Base-by-base conservation (phyloP, 768 basidiomycete species). In the Mycena chlorophos region DNA sequence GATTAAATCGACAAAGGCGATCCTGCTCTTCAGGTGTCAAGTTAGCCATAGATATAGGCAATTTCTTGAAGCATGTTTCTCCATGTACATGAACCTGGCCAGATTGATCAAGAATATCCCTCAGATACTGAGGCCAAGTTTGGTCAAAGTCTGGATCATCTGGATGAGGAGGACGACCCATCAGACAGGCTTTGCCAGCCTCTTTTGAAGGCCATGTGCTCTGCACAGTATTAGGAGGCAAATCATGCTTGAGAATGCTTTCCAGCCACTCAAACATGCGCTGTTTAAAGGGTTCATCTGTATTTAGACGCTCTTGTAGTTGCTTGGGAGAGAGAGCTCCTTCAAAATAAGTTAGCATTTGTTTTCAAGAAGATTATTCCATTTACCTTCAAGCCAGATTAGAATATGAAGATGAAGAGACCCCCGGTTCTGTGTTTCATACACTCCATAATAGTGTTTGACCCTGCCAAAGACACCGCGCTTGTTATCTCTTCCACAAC, bases 371-470 rank as follows among this genome's bases (percentile, higher is more conserved):
- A 31, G 5, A 27, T 2, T 4, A 43, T 10, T 45, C 4, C 14
- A 34, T 23, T 14, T 34, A 54, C 52, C 52, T 27, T 54, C 52
- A 6, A 55, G 42, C 49, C 54, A 51, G 25, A 55, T 45, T 3
- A 49, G 28, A 19, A 51, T 45, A 14, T 37, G 69, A 6, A 64
- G 52, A 55, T 68, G 72, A 12, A 74, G 62, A 0, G 65, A 68
- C 0, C 70, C 69, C 1, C 68, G 60, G 6, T 65, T 68, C 51
- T 73, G 71, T 1, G 65, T 58, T 56, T 73, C 71, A 2, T 71
- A 62, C 2, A 66, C 61, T 0, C 67, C 69, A 29, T 67, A 65
- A 50, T 69, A 73, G 13, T 46, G 40, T 22, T 52, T 49, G 2
- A 63, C 63, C 3, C 46, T 19, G 0, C 74, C 71, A 20, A 74